A percentile compares a stretch with the other conserved stretches of the same genome.
phyloP scores from a whole-genome alignment of 2,329 filamentous ascomycete species.

The Arthroderma uncinatum region DNA sequence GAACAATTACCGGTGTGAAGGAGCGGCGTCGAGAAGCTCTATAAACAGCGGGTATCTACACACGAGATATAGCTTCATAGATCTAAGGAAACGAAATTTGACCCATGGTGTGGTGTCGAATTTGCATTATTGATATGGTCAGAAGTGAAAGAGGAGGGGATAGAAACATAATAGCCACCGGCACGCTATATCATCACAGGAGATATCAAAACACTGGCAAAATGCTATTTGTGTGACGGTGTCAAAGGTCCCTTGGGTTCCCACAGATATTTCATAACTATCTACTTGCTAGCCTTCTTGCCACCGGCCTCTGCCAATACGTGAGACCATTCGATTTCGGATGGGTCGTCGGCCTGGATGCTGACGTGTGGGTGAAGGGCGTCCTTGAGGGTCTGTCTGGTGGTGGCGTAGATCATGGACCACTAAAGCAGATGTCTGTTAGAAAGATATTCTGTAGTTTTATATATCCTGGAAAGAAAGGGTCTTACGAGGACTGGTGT shows the following conservation, averaged over 20 bases:
- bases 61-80: background rate
- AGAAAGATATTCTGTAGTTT: background rate
- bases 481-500: slow-evolving; percentile 32
- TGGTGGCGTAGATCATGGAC: slow-evolving; percentile 43
- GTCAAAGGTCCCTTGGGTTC: background rate
- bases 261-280: background rate
- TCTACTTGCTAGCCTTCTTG: slow-evolving; percentile 25
- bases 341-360: slow-evolving; percentile 34
- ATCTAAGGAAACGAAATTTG: background rate
- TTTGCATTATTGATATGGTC: slow-evolving; percentile 6
- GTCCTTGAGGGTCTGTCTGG: slow-evolving; percentile 39
- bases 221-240: slow-evolving; percentile 4
- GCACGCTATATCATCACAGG: slow-evolving; percentile 3
- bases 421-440: slow-evolving; percentile 24
- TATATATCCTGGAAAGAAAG: background rate
- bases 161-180: slow-evolving; percentile 2
- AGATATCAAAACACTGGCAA: slow-evolving; percentile 5
- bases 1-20: background rate
- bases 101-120: background rate
- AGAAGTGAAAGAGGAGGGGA: background rate
- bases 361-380: slow-evolving; percentile 35
- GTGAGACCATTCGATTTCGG: slow-evolving; percentile 34
- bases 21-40: background rate
- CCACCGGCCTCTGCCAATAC: slow-evolving; percentile 31
- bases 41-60: background rate